A percentile compares a stretch with the other conserved stretches of the same genome.
Conservation (phyloP, 1,139 yeast species). For the Taiozyma sp. region DNA sequence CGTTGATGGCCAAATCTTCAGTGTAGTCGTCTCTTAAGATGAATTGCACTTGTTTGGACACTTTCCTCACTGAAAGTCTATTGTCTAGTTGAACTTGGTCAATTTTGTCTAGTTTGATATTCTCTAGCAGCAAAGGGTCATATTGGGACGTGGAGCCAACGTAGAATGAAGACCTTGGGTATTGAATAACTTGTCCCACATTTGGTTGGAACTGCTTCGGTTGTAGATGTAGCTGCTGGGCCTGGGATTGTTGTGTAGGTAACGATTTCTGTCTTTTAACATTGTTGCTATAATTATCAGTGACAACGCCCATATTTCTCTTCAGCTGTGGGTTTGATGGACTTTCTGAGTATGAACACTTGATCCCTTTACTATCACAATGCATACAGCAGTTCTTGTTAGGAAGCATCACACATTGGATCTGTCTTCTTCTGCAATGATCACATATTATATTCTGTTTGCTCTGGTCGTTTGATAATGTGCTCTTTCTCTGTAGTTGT, state of each 20-base stretch:
- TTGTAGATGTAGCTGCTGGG: conserved; percentile 10
- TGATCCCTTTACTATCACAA: conserved; percentile 63
- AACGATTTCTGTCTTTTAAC: conserved; percentile 3
- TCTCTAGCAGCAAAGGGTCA: conserved; percentile 52
- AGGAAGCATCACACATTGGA: conserved; percentile 58
- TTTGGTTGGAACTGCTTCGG: conserved; percentile 5
- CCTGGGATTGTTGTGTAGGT: conserved; percentile 4
- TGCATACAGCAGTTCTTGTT: conserved; percentile 55
- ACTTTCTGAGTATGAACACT: conserved; percentile 46
- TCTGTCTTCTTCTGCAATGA: conserved; percentile 61
- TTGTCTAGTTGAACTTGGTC: conserved; percentile 62
- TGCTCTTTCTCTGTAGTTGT: not conserved
- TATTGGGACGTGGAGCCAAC: conserved; percentile 71
- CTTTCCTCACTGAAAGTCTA: conserved; percentile 57
- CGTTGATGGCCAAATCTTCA: conserved; percentile 52
- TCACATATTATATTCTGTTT: conserved; percentile 37
- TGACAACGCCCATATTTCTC: conserved; percentile 21
- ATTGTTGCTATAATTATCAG: conserved; percentile 4
- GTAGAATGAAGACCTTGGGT: conserved; percentile 71
- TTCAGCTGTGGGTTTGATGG: conserved; percentile 23
- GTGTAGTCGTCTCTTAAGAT: conserved; percentile 68
- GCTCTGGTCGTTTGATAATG: conserved; percentile 1
- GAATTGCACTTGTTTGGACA: conserved; percentile 59
- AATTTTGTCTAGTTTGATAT: conserved; percentile 46
- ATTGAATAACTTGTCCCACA: conserved; percentile 41